Evolutionary conservation across 2,329 filamentous ascomycete genomes (phyloP).

Genomic region (Claviceps sp.): DNA sequence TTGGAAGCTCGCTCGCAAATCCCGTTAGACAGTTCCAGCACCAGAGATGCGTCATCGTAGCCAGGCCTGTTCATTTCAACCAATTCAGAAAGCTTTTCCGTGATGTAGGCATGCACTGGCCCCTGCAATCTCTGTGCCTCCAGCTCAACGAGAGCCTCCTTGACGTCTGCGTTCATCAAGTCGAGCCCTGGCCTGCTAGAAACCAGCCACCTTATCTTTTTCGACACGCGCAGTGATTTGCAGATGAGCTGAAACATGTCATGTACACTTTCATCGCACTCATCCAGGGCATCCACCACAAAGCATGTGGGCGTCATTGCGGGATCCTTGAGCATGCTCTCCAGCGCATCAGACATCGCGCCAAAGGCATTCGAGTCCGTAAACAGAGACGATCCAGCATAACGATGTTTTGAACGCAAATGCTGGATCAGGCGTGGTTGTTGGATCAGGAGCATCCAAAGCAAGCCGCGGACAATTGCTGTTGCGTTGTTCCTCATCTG

Average conservation of each 20-base stretch:
- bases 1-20: constrained; percentile 7
- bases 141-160: constrained; percentile 23
- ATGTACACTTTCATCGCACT: constrained; percentile 21
- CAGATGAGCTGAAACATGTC: constrained; percentile 25
- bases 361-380: constrained; percentile 24
- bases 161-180: constrained; percentile 18
- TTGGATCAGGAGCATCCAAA: constrained; percentile 22
- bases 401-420: constrained; percentile 22
- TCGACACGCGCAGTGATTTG: constrained; percentile 12
- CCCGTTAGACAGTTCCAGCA: constrained; percentile 5
- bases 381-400: constrained; percentile 20
- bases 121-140: constrained; percentile 20
- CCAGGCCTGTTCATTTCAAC: background rate
- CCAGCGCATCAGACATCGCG: constrained; percentile 22
- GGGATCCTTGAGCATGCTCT: constrained; percentile 25
- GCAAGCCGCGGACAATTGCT: constrained; percentile 25
- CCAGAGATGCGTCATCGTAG: constrained; percentile 2
- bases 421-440: constrained; percentile 20
- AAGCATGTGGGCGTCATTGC: constrained; percentile 21
- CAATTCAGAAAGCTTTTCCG: constrained; percentile 16
- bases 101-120: constrained; percentile 25
- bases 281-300: constrained; percentile 35
- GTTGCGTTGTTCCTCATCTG: constrained; percentile 17
- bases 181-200: constrained; percentile 22
- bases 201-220: constrained; percentile 26